Base-by-base conservation (phyloP, 768 basidiomycete genomes). In the Mycena indigotica region DNA sequence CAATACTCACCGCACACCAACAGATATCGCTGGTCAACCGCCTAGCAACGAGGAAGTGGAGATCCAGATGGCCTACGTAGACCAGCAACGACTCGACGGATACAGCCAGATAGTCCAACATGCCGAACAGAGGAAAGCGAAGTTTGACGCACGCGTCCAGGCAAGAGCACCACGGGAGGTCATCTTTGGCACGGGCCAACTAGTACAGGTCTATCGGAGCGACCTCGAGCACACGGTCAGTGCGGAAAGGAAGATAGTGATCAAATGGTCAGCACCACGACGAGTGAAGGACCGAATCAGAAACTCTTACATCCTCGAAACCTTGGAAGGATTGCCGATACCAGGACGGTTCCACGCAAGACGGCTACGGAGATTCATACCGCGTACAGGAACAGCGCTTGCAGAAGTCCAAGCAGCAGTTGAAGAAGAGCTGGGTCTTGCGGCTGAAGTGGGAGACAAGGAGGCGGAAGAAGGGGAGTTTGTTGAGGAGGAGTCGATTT, bases 181-280 rank as follows among this genome's bases (percentile, higher is more conserved):
- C 3, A 39, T 61, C 26, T 76, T 73, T 52, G 16, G 51, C 2
- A 19, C 28, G 3, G 68, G 71, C 0, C 56, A 72, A 10, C 64
- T 77, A 1, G 72, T 74, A 16, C 75, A 78, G 54, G 61, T 77
- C 2, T 67, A 69, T 19, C 30, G 64, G 23, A 69, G 53, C 12
- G 56, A 66, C 16, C 54, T 69, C 0, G 68, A 69, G 46, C 61
- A 65, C 52, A 73, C 69, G 2, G 61, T 73, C 56, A 63, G 59
- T 13, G 58, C 69, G 0, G 59, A 68, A 19, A 23, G 59, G 5
- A 76, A 77, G 40, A 54, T 75, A 1, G 24, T 62, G 8, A 67
- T 69, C 2, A 68, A 58, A 28, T 77, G 74, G 74, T 75, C 73
- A 4, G 35, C 48, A 15, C 74, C 72, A 1, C 39, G 39, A 0